Conservation (phyloP, 345 rosid genomes). For the Cardamine occulta region DNA sequence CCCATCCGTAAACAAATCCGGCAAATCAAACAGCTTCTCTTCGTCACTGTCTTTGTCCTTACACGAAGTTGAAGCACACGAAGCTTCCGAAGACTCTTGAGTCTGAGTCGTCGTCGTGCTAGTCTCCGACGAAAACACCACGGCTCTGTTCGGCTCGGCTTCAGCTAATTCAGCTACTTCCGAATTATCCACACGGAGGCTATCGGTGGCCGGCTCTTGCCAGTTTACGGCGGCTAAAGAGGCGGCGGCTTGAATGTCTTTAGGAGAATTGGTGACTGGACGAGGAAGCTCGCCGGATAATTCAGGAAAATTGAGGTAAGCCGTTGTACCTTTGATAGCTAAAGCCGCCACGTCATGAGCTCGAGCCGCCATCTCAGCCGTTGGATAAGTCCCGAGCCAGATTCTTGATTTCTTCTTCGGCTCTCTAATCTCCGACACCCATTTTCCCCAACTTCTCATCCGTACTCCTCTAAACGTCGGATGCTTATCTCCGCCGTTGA, state of each 20-base stretch:
- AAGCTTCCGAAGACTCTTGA: conserved; percentile 50
- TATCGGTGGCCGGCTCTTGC: conserved; percentile 22
- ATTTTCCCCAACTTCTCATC: conserved; percentile 89
- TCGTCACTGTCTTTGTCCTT: conserved; percentile 50
- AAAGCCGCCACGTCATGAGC: conserved; percentile 82
- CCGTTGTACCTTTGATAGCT: conserved; percentile 70
- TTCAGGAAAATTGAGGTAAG: conserved; percentile 70
- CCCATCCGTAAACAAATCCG: conserved; percentile 63
- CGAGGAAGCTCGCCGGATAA: conserved; percentile 57
- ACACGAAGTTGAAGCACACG: conserved; percentile 40
- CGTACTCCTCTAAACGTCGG: conserved; percentile 71
- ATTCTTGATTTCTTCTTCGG: conserved; percentile 81
- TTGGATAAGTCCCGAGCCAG: conserved; percentile 80
- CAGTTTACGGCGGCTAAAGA: conserved; percentile 51
- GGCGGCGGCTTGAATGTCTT: conserved; percentile 65
- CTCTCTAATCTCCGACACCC: conserved; percentile 86
- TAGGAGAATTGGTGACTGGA: conserved; percentile 54
- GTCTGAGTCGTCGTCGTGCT: conserved; percentile 5
- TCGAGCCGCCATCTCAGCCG: conserved; percentile 86
- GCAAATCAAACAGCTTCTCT: conserved; percentile 77
- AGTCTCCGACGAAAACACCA: conserved; percentile 34
- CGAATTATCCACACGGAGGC: not conserved
- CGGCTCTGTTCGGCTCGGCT: conserved; percentile 43
- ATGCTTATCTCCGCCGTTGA: conserved; percentile 44
- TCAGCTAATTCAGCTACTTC: conserved; percentile 34